A percentile compares a stretch with the other conserved stretches of the same genome.
These are phyloP conservation scores for Yamadazyma trypodendri DNA, from an alignment of 1,139 yeast genomes.

Conservation along the genomic window DNA sequence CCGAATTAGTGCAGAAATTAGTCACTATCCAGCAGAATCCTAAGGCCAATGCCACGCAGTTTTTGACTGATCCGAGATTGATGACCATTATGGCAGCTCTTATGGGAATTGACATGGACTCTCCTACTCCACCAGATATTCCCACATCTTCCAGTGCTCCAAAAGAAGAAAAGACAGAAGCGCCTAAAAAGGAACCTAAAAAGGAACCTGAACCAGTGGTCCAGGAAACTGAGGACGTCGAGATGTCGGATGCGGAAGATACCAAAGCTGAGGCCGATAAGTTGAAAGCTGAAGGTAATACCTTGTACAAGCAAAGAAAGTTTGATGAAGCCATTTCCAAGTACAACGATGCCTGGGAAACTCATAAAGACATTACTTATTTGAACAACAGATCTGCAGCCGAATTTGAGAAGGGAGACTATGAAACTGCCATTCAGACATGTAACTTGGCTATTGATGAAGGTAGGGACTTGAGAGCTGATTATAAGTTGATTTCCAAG, in stretches of 20 bases:
- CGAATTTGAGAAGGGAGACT: conserved; percentile 92
- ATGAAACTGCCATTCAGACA: conserved; percentile 77
- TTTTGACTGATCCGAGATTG: conserved; percentile 77
- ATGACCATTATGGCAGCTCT: conserved; percentile 87
- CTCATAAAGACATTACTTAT: conserved; percentile 83
- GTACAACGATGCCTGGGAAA: conserved; percentile 85
- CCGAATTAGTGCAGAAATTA: conserved; percentile 74
- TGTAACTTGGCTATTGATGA: conserved; percentile 81
- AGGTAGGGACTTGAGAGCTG: conserved; percentile 89
- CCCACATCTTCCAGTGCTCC: conserved; percentile 18
- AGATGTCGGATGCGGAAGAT: conserved; percentile 32
- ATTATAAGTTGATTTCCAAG: conserved; percentile 88
- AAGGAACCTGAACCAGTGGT: no score
- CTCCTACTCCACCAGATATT: conserved; percentile 31
- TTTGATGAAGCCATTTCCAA: conserved; percentile 90
- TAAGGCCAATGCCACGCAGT: conserved; percentile 60
- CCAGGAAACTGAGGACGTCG: conserved; percentile 29
- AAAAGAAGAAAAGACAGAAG: conserved; percentile 12
- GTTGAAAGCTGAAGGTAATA: conserved; percentile 84
- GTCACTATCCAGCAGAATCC: conserved; percentile 70
- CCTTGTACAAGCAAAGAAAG: conserved; percentile 78
- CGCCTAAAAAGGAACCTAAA: not conserved
- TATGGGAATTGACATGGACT: conserved; percentile 77
- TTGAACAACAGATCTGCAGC: conserved; percentile 98
- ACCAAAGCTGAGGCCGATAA: conserved; percentile 65